Evolutionary conservation across 75 land plant genomes (phyloP), one percentile per base, ranked within the genome.

Genomic region (Selaginella tamariscina): DNA sequence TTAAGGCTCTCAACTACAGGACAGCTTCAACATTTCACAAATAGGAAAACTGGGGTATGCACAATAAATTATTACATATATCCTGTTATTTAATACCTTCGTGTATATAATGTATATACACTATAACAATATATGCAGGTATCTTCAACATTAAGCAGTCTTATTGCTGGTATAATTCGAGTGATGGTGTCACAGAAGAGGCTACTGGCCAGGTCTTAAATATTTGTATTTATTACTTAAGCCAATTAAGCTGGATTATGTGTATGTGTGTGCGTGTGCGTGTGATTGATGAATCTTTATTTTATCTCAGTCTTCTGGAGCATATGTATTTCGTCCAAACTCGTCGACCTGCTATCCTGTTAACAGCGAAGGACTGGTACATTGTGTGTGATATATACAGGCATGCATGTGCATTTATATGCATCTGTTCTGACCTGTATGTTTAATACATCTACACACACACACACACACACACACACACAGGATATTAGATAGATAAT

Each of bases 241-340:
- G n/a, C n/a, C n/a, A n/a, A n/a, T n/a, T n/a, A n/a, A n/a, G n/a
- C n/a, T n/a, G n/a, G n/a, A n/a, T n/a, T n/a, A n/a, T n/a, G n/a
- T n/a, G n/a, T n/a, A n/a, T n/a, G n/a, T n/a, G n/a, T n/a, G n/a
- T n/a, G n/a, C n/a, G n/a, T n/a, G n/a, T n/a, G n/a, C n/a, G n/a
- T n/a, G n/a, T n/a, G n/a, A n/a, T n/a, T n/a, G n/a, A n/a, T n/a
- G n/a, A n/a, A n/a, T n/a, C n/a, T n/a, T n/a, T n/a, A n/a, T 15
- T 39, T 39, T 5, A 39, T 39, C 31, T 27, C 70, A 92, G 95
- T 72, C 87, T 56, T 93, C 98, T 62, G 95, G 98, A 59, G 98
- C 98, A 65, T 93, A 93, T 62, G 81, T 93, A 60, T 93, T 93
- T 72, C 82, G 95, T 24, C 98, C 98, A 1, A 77, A 82, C 65